phyloP scores from a whole-genome alignment of 2,329 filamentous ascomycete species.

The Colletotrichum trifolii region DNA sequence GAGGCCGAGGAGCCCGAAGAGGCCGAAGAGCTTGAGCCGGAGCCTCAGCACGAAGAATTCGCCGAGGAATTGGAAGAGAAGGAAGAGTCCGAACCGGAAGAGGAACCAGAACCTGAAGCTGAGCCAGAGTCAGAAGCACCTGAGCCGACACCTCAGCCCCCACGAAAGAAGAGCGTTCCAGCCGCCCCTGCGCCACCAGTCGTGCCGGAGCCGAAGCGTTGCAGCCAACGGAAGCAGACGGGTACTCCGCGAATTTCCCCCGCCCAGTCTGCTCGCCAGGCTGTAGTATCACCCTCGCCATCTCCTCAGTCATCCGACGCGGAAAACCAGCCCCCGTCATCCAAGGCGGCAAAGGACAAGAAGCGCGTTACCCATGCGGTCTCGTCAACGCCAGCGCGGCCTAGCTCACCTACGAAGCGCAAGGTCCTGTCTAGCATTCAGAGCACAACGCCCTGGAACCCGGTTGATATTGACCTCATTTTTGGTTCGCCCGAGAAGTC shows the following conservation, averaged over 20 bases:
- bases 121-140: constrained; percentile 32
- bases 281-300: constrained; percentile 69
- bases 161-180: constrained; percentile 43
- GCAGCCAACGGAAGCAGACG: constrained; percentile 56
- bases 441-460: constrained; percentile 73
- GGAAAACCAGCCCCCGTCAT: constrained; percentile 81
- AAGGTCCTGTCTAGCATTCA: constrained; percentile 67
- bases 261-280: constrained; percentile 61
- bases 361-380: constrained; percentile 61
- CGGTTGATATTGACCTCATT: constrained; percentile 80
- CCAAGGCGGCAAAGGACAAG: constrained; percentile 61
- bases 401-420: constrained; percentile 70
- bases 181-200: constrained; percentile 41
- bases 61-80: background rate
- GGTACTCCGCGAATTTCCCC: constrained; percentile 51
- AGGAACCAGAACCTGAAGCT: constrained; percentile 3
- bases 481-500: constrained; percentile 62
- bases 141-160: constrained; percentile 31
- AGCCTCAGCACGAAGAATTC: constrained; percentile 1
- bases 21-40: constrained; percentile 4
- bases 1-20: background rate
- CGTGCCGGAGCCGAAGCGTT: constrained; percentile 28
- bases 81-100: constrained; percentile 9
- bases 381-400: constrained; percentile 51
- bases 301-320: constrained; percentile 83